These are phyloP conservation scores for Microdochium paspali DNA, from an alignment of 2,329 filamentous ascomycete species.

Conservation along the genomic window DNA sequence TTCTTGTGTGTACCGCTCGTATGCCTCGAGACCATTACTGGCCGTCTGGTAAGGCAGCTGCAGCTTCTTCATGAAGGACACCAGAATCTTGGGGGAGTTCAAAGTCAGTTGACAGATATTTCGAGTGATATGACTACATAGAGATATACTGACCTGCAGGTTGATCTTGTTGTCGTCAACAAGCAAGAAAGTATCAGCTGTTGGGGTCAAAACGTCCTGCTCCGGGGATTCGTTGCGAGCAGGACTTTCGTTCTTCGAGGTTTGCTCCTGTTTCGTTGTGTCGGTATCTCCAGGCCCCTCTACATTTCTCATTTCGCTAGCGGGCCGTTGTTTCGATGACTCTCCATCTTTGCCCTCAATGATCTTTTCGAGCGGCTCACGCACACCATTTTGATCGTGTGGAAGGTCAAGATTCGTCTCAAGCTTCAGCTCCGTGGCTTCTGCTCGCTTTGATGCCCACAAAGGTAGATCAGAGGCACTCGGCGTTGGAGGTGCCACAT, in stretches of 20 bases:
- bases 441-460: not conserved
- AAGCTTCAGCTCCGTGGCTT: not conserved
- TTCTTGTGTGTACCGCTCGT: conserved; percentile 18
- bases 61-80: conserved; percentile 19
- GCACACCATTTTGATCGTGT: not conserved
- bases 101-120: too few species aligned
- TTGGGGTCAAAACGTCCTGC: not conserved
- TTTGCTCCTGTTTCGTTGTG: not conserved
- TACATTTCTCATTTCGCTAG: too few species aligned
- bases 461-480: not conserved
- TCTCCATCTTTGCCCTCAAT: too few species aligned
- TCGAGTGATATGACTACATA: not conserved
- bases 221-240: not conserved
- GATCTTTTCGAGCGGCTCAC: not conserved
- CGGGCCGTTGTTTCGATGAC: too few species aligned
- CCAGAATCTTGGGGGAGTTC: too few species aligned
- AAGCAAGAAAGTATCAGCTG: conserved; percentile 12
- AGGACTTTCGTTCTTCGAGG: not conserved
- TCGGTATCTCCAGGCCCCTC: not conserved
- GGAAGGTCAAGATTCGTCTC: not conserved
- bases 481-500: not conserved
- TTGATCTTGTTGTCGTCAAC: conserved; percentile 33
- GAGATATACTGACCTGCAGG: conserved; percentile 5
- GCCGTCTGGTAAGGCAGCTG: conserved; percentile 22
- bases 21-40: conserved; percentile 25